phyloP scores from a whole-genome alignment of 352 stramenopile species.

The Plasmopara viticola region DNA sequence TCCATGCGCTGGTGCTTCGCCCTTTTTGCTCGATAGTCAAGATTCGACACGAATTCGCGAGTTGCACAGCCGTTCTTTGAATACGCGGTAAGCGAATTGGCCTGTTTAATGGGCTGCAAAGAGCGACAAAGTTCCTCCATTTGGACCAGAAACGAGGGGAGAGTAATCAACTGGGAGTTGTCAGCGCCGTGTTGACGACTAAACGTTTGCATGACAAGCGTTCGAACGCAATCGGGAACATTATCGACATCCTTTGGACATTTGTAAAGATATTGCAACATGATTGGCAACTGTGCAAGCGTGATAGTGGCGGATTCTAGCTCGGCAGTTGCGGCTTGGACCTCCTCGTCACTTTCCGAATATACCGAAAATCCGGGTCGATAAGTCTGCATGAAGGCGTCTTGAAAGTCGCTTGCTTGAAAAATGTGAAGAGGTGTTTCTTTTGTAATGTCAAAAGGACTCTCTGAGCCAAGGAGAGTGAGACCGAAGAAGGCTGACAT shows the following conservation, averaged over 20 bases:
- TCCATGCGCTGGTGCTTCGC: constrained; percentile 4
- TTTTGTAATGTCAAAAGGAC: constrained; percentile 45
- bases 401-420: constrained; percentile 43
- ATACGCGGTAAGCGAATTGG: constrained; percentile 29
- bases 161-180: constrained; percentile 10
- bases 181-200: constrained; percentile 5
- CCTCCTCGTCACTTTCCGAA: constrained; percentile 37
- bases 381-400: constrained; percentile 49
- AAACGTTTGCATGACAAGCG: constrained; percentile 22
- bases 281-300: constrained; percentile 32
- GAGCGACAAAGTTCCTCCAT: constrained; percentile 28
- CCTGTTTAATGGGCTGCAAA: constrained; percentile 12
- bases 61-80: constrained; percentile 26
- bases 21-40: constrained; percentile 14
- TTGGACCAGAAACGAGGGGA: constrained; percentile 16
- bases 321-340: constrained; percentile 19
- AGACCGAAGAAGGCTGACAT: constrained; percentile 62
- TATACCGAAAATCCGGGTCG: too few species aligned
- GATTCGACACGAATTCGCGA: constrained; percentile 55
- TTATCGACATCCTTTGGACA: constrained; percentile 52
- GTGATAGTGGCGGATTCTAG: constrained; percentile 31
- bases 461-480: constrained; percentile 50
- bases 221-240: constrained; percentile 23
- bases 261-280: constrained; percentile 49
- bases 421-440: constrained; percentile 56